phyloP scores from a whole-genome alignment of 2,329 filamentous ascomycete species.

The Aspergillus sp. region DNA sequence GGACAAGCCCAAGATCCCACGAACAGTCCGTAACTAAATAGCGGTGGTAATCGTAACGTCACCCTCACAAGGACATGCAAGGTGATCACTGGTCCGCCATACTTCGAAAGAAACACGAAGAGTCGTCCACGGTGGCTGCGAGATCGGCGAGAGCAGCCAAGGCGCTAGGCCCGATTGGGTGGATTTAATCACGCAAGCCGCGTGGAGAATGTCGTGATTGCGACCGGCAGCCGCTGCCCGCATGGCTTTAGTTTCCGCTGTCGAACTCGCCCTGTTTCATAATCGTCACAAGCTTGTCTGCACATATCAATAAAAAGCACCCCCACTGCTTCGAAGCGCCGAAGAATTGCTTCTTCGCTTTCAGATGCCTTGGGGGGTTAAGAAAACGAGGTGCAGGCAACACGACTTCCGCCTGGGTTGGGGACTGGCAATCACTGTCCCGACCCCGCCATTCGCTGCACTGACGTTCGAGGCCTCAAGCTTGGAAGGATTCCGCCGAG shows the following conservation, averaged over 20 bases:
- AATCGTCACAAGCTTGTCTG: no score
- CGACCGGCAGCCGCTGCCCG: conserved; percentile 12
- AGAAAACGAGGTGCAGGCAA: no score
- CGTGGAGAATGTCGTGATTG: conserved; percentile 28
- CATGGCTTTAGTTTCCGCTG: not conserved
- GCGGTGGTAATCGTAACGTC: not conserved
- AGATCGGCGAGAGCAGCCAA: not conserved
- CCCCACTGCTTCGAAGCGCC: no score
- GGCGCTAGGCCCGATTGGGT: not conserved
- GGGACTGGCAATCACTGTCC: no score
- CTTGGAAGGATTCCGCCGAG: no score
- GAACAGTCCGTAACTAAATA: not conserved
- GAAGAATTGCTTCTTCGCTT: no score
- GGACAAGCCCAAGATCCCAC: not conserved
- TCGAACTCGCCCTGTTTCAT: conserved; percentile 1
- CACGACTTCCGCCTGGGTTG: no score
- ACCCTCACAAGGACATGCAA: not conserved
- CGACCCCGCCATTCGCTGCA: not conserved
- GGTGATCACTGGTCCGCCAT: not conserved
- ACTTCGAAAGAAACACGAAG: no score
- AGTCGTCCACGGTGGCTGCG: not conserved
- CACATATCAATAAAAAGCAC: no score
- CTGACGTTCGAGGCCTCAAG: no score
- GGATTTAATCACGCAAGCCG: conserved; percentile 26
- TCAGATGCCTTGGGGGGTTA: no score